Conservation (phyloP, 306 rosid species). For the Cucurbita maxima region DNA sequence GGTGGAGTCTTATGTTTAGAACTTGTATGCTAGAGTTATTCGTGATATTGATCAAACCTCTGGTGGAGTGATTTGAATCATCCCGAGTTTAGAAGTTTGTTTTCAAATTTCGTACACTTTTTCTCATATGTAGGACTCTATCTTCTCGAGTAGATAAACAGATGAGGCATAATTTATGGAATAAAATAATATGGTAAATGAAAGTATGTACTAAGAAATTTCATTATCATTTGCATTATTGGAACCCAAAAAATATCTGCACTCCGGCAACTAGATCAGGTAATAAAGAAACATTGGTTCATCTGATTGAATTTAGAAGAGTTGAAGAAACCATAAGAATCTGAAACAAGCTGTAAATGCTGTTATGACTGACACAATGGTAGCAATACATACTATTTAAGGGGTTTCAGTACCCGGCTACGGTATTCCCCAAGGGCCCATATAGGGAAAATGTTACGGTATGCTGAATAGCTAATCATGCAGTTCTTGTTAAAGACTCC, state of each 20-base stretch:
- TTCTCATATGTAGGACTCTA: too few relatives aligned
- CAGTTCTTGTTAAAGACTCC: conserved; percentile 32
- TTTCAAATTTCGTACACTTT: too few relatives aligned
- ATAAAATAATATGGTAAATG: neutral
- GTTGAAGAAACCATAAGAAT: neutral
- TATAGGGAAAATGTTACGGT: conserved; percentile 16
- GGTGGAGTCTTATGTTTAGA: too few relatives aligned
- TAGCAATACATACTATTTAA: neutral
- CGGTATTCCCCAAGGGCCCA: conserved; percentile 15
- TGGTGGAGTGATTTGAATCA: too few relatives aligned
- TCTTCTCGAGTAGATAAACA: too few relatives aligned
- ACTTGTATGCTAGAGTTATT: too few relatives aligned
- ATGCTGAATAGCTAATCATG: conserved; percentile 29
- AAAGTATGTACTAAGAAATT: neutral
- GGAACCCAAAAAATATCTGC: neutral
- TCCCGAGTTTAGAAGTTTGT: too few relatives aligned
- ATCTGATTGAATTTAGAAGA: neutral
- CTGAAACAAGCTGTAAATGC: neutral
- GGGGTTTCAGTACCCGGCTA: conserved; percentile 13
- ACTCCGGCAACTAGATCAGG: neutral
- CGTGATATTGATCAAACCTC: too few relatives aligned
- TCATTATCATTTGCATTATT: neutral
- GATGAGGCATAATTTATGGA: neutral
- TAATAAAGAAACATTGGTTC: neutral
- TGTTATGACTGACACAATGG: neutral